Conservation (phyloP, 2,329 filamentous ascomycete genomes). For the Exophiala aquamarina region DNA sequence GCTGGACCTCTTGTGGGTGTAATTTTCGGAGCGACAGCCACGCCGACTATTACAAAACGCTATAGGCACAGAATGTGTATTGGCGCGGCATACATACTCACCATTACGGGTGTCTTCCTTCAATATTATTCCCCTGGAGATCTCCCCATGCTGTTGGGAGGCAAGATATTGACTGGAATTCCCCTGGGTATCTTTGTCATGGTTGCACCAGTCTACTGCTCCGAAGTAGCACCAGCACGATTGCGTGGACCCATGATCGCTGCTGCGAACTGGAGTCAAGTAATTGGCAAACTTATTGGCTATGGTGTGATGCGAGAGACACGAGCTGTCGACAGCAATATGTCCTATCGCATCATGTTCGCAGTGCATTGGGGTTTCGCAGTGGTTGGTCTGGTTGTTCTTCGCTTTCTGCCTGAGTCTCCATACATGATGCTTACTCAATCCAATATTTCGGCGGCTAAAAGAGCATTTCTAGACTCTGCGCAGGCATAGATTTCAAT, state of each 20-base stretch:
- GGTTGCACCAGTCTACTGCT: not conserved
- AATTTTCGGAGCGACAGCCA: not conserved
- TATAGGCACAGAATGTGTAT: not conserved
- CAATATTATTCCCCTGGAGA: conserved; percentile 1
- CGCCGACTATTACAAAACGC: not conserved
- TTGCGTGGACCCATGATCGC: conserved; percentile 5
- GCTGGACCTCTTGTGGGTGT: conserved; percentile 1
- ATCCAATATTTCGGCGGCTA: not conserved
- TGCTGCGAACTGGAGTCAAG: not conserved
- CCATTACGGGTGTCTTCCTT: not conserved
- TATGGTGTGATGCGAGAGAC: conserved; percentile 5
- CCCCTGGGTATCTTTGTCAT: conserved; percentile 3
- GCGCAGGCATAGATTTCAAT: not conserved
- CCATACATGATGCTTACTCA: not conserved
- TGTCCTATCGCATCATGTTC: conserved; percentile 5
- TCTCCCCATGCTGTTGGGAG: not conserved
- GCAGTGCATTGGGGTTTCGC: conserved; percentile 6
- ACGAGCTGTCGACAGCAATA: not conserved
- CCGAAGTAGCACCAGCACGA: conserved; percentile 1
- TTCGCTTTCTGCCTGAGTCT: conserved; percentile 1
- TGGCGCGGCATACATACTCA: not conserved
- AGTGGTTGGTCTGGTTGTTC: not conserved
- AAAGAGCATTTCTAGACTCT: not conserved
- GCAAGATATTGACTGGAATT: conserved; percentile 1
- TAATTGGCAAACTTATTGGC: conserved; percentile 2